Base-by-base conservation (phyloP, 768 basidiomycete species). In the Auricularia heimuer region DNA sequence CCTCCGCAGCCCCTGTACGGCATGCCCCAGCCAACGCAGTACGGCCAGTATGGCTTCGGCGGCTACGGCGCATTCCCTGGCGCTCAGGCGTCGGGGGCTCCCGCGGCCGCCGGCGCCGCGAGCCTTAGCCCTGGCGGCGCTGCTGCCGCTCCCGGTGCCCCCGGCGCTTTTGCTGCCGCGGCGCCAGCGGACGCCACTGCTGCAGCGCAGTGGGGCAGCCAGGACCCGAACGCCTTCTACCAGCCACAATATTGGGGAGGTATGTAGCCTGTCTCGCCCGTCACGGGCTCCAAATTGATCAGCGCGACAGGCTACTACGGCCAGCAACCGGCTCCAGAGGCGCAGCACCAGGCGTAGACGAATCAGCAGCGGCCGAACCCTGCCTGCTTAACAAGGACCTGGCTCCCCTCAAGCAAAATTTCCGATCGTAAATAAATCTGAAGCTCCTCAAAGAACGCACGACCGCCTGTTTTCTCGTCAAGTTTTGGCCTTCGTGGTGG, bases 21-120 rank as follows among this genome's bases (percentile, higher is more conserved):
- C 67, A 89, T 94, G 83, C 91, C 91, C 12, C 90, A 92, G 72
- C 85, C 90, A 36, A 85, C 81, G 70, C 80, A 84, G 18, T 93
- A 93, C 68, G 89, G 86, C 29, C 87, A 89, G 69, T 78, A 79
- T 64, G 87, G 85, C 61, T 94, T 90, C 72, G 83, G 84, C 69
- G 86, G 80, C 29, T 92, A 90, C 70, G 80, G 83, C 35, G 29
- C 54, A 14, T 35, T 51, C 62, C 44, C 47, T 21, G 33, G 63
- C 79, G 83, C 79, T 54, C 75, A 77, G 63, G 80, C 75, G 18
- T 74, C 74, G 60, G 88, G 88, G 76, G 81, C 83, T 61, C 83
- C 83, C 68, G 74, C 82, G 80, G 80, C 18, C 56, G 63, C 44
- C 16, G 34, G 68, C 24, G 62, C 39, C 4, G 47, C 60, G 10